phyloP scores from a whole-genome alignment of 2,329 filamentous ascomycete genomes.

The Ophioceras dolichostomum region DNA sequence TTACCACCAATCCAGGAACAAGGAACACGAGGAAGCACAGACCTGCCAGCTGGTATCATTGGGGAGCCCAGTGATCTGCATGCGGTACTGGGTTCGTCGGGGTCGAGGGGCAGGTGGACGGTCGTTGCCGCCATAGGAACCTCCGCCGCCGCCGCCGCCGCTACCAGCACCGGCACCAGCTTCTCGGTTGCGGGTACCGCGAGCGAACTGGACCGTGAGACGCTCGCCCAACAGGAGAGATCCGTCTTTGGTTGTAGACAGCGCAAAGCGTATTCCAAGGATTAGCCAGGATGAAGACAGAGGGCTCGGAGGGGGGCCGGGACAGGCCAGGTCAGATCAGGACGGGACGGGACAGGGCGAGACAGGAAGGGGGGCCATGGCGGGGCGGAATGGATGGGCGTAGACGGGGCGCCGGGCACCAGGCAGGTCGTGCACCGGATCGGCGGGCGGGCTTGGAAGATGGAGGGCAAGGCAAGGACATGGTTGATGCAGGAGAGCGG shows the following conservation, averaged over 20 bases:
- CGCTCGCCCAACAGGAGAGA: slow-evolving; percentile 97
- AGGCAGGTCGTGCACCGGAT: too few species aligned
- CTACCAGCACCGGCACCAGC: slow-evolving; percentile 1
- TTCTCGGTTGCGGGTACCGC: slow-evolving; percentile 57
- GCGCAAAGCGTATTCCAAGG: too few species aligned
- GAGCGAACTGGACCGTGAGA: slow-evolving; percentile 94
- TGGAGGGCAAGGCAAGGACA: too few species aligned
- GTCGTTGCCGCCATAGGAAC: slow-evolving; percentile 38
- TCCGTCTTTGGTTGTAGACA: slow-evolving; percentile 53
- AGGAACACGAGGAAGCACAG: slow-evolving; percentile 58
- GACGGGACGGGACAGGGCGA: too few species aligned
- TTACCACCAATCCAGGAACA: slow-evolving; percentile 33
- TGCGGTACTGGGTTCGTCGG: slow-evolving; percentile 86
- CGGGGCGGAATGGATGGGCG: background rate
- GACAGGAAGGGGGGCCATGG: too few species aligned
- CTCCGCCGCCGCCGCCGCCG: slow-evolving; percentile 5
- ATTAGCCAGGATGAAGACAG: too few species aligned
- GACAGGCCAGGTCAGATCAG: too few species aligned
- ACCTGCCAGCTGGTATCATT: slow-evolving; percentile 99
- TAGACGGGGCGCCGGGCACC: background rate
- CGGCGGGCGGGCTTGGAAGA: too few species aligned
- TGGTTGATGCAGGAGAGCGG: too few species aligned
- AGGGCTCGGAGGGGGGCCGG: too few species aligned
- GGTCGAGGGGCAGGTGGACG: slow-evolving; percentile 54
- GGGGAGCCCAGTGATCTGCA: slow-evolving; percentile 95